Conservation (phyloP, 2,329 filamentous ascomycete genomes). For the Fusarium armeniacum region DNA sequence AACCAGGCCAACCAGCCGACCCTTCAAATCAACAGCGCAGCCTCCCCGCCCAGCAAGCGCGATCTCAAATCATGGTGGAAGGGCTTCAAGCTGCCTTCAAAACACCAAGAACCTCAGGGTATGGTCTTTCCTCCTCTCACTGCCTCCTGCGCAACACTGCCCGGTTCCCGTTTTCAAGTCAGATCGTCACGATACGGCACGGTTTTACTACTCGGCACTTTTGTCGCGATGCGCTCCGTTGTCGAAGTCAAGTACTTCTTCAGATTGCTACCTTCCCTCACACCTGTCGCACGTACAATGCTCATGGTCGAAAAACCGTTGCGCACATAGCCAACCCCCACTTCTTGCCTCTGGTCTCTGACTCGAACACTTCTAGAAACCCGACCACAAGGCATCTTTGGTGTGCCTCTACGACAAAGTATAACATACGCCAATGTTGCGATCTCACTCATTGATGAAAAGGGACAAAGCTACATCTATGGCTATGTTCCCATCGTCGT, state of each 20-base stretch:
- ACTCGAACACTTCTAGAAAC: slow-evolving; percentile 56
- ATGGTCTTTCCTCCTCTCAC: slow-evolving; percentile 45
- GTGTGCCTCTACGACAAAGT: slow-evolving; percentile 90
- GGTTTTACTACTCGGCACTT: slow-evolving; percentile 1
- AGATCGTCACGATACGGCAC: slow-evolving; percentile 11
- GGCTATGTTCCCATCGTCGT: slow-evolving; percentile 99
- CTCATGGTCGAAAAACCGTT: neutral
- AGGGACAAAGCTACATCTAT: slow-evolving; percentile 96
- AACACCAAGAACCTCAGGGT: slow-evolving; percentile 70
- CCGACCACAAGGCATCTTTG: slow-evolving; percentile 85
- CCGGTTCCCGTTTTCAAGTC: slow-evolving; percentile 8
- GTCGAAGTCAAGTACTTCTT: neutral
- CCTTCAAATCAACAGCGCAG: slow-evolving; percentile 57
- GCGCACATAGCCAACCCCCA: slow-evolving; percentile 14
- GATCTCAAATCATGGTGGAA: slow-evolving; percentile 98
- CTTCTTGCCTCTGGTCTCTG: slow-evolving; percentile 30
- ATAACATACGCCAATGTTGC: slow-evolving; percentile 98
- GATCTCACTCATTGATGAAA: slow-evolving; percentile 93
- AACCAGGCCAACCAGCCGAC: slow-evolving; percentile 53
- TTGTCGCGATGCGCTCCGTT: slow-evolving; percentile 14
- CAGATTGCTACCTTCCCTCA: neutral
- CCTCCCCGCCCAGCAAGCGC: slow-evolving; percentile 84
- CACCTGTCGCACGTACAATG: slow-evolving; percentile 10
- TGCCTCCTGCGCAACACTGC: slow-evolving; percentile 18
- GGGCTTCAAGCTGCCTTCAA: slow-evolving; percentile 82